Evolutionary conservation across 768 basidiomycete species (phyloP).

Genomic region (Suillus variegatus): DNA sequence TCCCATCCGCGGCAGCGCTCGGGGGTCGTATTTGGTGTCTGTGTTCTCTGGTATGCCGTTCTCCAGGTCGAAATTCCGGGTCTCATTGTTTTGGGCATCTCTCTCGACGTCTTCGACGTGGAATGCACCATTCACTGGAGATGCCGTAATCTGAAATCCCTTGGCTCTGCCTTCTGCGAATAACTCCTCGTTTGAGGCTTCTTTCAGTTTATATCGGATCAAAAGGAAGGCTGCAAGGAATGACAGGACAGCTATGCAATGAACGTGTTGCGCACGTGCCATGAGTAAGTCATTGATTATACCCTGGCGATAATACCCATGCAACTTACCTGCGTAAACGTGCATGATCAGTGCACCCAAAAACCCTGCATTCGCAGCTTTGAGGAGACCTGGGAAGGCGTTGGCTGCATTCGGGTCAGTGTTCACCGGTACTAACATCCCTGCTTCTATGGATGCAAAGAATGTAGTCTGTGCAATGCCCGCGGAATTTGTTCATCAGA

Average conservation of each 20-base stretch:
- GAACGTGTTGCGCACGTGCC: neutral
- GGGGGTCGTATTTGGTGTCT: neutral
- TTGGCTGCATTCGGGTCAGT: slow-evolving; percentile 23
- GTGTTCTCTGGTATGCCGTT: neutral
- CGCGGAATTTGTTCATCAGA: neutral
- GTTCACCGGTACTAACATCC: slow-evolving; percentile 44
- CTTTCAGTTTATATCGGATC: slow-evolving; percentile 53
- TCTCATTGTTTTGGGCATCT: neutral
- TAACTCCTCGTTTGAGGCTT: slow-evolving; percentile 50
- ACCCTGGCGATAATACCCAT: slow-evolving; percentile 24
- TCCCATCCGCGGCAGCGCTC: neutral
- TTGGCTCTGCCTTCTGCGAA: slow-evolving; percentile 31
- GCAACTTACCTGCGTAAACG: slow-evolving; percentile 45
- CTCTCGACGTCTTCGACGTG: slow-evolving; percentile 17
- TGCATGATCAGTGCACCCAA: slow-evolving; percentile 57
- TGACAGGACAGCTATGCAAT: slow-evolving; percentile 39
- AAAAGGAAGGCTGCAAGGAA: slow-evolving; percentile 60
- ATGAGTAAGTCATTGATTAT: slow-evolving; percentile 4
- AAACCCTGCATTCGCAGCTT: slow-evolving; percentile 47
- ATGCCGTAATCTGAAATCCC: slow-evolving; percentile 20
- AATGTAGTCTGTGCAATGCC: slow-evolving; percentile 52
- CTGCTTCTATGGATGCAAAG: slow-evolving; percentile 60
- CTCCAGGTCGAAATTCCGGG: neutral
- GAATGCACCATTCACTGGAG: slow-evolving; percentile 18
- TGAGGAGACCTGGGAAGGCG: slow-evolving; percentile 13